Evolutionary conservation across 192 early-diverging fungal genomes (phyloP), one percentile per base, ranked within the genome.

Genomic region (Phycomyces nitens): DNA sequence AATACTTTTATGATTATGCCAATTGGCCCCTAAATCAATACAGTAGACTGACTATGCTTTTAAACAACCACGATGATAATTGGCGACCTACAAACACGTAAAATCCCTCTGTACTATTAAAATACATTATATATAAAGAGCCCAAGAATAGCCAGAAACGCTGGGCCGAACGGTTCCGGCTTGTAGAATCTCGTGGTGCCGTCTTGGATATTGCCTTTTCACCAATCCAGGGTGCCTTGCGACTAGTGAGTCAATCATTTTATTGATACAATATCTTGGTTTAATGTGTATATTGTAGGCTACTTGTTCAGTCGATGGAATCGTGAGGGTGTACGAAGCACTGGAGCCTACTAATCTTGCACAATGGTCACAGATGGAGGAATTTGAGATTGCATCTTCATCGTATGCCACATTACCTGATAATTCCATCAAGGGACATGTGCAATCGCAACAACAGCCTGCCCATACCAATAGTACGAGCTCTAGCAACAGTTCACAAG

Each of bases 171-270:
- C 68, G 79, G 62, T 84, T 84, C 41, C 73, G 79, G 38, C 65
- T 94, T 34, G 69, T 74, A 12, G 92, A 95, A 34, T 81, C 78
- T 58, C 80, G 73, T 56, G 90, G 86, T 15, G 81, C 87, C 3
- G 91, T 96, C 8, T 88, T 92, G 68, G 89, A 89, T 76, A 81
- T 97, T n/a, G 89, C 88, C 60, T 97, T 97, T 80, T 88, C 93
- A 24, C 95, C 94, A 14, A 85, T 88, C 72, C 86, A 90, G 70
- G 70, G 82, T 27, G 88, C 90, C 20, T 79, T 97, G 52, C 85
- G 88, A 60, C 70, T 97, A 57, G 92, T 88, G 74, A 62, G 41
- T n/a, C 15, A 6, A 47, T 18, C n/a, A n/a, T n/a, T n/a, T n/a
- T n/a, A n/a, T n/a, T n/a, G n/a, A 47, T 14, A 18, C 7, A 34